Conservation (phyloP, 139 green algal genomes). For the Coccomyxa sp. region DNA sequence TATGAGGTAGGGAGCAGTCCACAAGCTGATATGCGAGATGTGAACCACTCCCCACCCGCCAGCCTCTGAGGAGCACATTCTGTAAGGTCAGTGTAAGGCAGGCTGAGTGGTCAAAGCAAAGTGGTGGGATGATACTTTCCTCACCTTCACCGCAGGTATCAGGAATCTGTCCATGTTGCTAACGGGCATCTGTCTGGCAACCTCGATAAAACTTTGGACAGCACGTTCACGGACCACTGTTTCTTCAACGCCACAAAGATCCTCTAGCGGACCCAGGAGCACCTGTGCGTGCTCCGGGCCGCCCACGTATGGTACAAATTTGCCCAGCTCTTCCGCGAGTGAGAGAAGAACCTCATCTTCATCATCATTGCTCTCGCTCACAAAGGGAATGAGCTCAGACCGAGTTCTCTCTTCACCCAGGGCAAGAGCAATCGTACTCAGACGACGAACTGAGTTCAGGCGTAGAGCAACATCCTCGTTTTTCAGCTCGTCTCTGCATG, state of each 20-base stretch:
- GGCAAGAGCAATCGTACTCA: conserved; percentile 90
- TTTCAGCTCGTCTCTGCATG: conserved; percentile 82
- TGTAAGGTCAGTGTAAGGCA: neutral
- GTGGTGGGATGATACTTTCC: too few species aligned
- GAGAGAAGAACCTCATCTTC: conserved; percentile 97
- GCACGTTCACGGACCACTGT: conserved; percentile 97
- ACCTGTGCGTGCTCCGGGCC: conserved; percentile 69
- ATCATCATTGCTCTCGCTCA: conserved; percentile 94
- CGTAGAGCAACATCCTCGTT: conserved; percentile 92
- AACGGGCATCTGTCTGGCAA: conserved; percentile 71
- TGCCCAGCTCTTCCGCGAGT: conserved; percentile 94
- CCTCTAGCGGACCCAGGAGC: conserved; percentile 91
- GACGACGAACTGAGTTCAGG: conserved; percentile 86
- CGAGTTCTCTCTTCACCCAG: conserved; percentile 92
- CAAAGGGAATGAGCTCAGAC: conserved; percentile 96
- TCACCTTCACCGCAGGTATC: conserved; percentile 79
- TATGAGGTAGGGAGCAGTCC: conserved; percentile 89
- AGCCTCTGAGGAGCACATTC: conserved; percentile 67
- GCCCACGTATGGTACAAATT: conserved; percentile 92
- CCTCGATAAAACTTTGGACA: conserved; percentile 80
- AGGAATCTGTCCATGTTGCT: conserved; percentile 68
- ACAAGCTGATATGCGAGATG: conserved; percentile 86
- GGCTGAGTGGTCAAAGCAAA: neutral
- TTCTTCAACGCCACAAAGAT: conserved; percentile 92
- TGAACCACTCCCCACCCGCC: conserved; percentile 94